These are phyloP conservation scores for Isatis tinctoria DNA, from an alignment of 345 rosid species.

Conservation along the genomic window DNA sequence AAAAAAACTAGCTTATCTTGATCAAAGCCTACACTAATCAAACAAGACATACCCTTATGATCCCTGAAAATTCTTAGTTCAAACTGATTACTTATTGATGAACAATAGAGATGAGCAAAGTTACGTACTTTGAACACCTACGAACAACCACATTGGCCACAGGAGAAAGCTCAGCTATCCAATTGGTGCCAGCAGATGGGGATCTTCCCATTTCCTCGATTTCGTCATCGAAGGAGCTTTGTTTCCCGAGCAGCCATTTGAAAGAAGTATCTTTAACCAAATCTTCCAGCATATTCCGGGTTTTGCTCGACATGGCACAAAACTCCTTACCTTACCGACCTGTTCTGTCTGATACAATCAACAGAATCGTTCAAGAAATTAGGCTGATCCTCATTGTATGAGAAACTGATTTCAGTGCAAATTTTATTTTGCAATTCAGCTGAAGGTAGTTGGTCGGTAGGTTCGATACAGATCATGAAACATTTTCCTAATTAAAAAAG, in stretches of 20 bases:
- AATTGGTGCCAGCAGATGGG: constrained; percentile 59
- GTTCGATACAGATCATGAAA: constrained; percentile 11
- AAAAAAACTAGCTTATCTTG: constrained; percentile 1
- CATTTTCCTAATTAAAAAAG: neutral
- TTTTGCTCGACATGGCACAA: constrained; percentile 51
- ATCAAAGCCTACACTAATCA: neutral
- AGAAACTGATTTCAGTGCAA: neutral
- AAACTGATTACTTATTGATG: neutral
- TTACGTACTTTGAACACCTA: constrained; percentile 88
- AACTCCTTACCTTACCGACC: neutral
- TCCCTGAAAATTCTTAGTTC: neutral
- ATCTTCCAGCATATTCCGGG: constrained; percentile 69
- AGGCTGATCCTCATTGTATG: neutral
- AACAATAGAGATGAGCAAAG: no score
- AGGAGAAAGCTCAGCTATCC: constrained; percentile 90
- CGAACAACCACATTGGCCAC: constrained; percentile 78
- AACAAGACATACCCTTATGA: neutral
- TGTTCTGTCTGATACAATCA: neutral
- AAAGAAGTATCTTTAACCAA: constrained; percentile 79
- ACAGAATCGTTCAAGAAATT: neutral
- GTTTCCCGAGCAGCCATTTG: constrained; percentile 74
- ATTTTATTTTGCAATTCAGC: neutral
- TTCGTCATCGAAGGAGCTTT: constrained; percentile 64
- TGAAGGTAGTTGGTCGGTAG: constrained; percentile 16
- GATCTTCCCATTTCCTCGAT: constrained; percentile 82